phyloP scores from a whole-genome alignment of 257 asterid genomes.

The Salvia rosmarinus region DNA sequence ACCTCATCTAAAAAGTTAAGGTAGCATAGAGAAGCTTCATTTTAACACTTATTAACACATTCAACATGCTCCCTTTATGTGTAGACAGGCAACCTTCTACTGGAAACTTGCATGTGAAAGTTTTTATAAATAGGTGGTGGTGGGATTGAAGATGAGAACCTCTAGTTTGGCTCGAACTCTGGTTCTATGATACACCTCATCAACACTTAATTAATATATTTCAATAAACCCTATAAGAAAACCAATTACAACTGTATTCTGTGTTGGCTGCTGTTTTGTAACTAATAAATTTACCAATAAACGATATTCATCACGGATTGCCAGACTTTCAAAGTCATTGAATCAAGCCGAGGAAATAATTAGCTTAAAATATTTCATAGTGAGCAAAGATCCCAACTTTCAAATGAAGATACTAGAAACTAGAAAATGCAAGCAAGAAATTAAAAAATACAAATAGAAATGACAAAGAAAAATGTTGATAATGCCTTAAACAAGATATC shows the following conservation, averaged over 20 bases:
- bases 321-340: constrained; percentile 11
- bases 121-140: background rate
- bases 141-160: background rate
- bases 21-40: too few species aligned
- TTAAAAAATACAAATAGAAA: background rate
- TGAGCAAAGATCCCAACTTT: constrained; percentile 8
- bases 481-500: constrained; percentile 11
- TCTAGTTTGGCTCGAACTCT: background rate
- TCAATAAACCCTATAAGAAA: background rate
- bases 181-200: background rate
- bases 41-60: too few species aligned
- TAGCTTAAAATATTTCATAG: background rate
- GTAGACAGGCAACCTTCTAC: background rate
- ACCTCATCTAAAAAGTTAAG: background rate
- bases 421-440: constrained; percentile 3
- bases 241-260: background rate
- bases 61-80: background rate
- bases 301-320: constrained; percentile 10
- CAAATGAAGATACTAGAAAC: constrained; percentile 21
- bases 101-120: background rate
- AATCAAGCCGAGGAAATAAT: constrained; percentile 9
- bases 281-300: constrained; percentile 23
- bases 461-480: background rate
- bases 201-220: background rate
- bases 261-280: constrained; percentile 5